A percentile compares a stretch with the other conserved stretches of the same genome.
phyloP scores from a whole-genome alignment of 805 yeast species.

The Hanseniaspora thailandica region DNA sequence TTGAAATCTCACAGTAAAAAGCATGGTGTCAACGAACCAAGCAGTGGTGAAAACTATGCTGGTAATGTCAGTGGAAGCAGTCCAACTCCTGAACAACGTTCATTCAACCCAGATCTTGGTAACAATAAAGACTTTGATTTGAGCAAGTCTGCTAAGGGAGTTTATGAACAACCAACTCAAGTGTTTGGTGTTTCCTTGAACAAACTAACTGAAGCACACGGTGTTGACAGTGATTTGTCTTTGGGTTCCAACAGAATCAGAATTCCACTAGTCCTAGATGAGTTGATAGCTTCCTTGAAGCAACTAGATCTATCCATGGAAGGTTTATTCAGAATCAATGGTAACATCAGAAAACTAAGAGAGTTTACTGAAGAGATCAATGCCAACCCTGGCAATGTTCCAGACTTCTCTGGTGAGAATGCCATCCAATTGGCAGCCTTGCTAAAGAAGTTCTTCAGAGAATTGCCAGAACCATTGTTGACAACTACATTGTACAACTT shows the following conservation, averaged over 20 bases:
- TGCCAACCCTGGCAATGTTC: conserved; percentile 55
- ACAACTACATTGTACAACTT: conserved; percentile 63
- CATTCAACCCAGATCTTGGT: conserved; percentile 1
- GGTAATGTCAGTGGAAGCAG: conserved; percentile 24
- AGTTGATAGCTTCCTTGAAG: conserved; percentile 66
- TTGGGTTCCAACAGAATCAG: conserved; percentile 69
- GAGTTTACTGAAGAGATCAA: conserved; percentile 66
- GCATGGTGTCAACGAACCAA: background rate
- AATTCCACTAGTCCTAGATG: conserved; percentile 81
- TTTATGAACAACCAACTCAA: conserved; percentile 21
- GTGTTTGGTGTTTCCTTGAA: conserved; percentile 76
- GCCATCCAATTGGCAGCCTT: conserved; percentile 90
- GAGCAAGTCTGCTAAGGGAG: conserved; percentile 5
- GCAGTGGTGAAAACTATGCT: background rate
- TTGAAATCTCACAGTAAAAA: conserved; percentile 22
- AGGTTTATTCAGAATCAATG: conserved; percentile 92
- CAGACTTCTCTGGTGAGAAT: conserved; percentile 60
- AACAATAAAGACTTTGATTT: conserved; percentile 17
- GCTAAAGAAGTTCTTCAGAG: conserved; percentile 81
- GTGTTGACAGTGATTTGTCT: conserved; percentile 75
- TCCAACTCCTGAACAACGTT: conserved; percentile 12
- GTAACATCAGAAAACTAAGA: conserved; percentile 74
- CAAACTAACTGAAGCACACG: conserved; percentile 52
- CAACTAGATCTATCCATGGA: conserved; percentile 91
- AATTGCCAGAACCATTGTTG: conserved; percentile 81